These are phyloP conservation scores for Gloeopeniophorella convolvens DNA, from an alignment of 768 basidiomycete genomes.

Conservation along the genomic window DNA sequence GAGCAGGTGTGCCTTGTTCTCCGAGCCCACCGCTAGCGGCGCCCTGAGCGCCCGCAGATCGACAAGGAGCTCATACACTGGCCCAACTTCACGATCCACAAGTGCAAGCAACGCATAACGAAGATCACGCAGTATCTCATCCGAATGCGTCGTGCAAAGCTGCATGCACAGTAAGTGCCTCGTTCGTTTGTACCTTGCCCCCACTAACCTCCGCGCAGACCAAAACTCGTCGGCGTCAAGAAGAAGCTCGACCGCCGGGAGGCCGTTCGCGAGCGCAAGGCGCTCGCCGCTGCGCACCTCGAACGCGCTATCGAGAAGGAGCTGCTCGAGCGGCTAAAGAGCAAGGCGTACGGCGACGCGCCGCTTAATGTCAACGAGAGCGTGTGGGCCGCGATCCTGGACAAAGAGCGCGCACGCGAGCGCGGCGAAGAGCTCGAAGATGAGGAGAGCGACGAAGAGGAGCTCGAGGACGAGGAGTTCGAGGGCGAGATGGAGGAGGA, in stretches of 20 bases:
- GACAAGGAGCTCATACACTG: slow-evolving; percentile 95
- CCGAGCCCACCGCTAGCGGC: not conserved
- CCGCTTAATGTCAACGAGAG: slow-evolving; percentile 97
- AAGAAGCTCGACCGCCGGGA: slow-evolving; percentile 96
- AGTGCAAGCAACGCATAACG: slow-evolving; percentile 98
- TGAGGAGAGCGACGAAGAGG: slow-evolving; percentile 33
- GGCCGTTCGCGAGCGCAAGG: slow-evolving; percentile 89
- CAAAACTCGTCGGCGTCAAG: slow-evolving; percentile 91
- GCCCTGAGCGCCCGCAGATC: slow-evolving; percentile 48
- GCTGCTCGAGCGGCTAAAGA: slow-evolving; percentile 89
- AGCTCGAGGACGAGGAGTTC: slow-evolving; percentile 41
- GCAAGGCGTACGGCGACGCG: slow-evolving; percentile 95
- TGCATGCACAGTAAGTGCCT: slow-evolving; percentile 71
- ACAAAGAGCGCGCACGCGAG: slow-evolving; percentile 58
- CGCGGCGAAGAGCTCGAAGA: slow-evolving; percentile 34
- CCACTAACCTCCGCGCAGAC: slow-evolving; percentile 39
- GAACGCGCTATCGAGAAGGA: slow-evolving; percentile 96
- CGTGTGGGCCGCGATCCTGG: slow-evolving; percentile 90
- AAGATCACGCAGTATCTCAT: slow-evolving; percentile 99
- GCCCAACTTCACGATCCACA: slow-evolving; percentile 96
- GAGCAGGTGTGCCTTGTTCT: slow-evolving; percentile 62
- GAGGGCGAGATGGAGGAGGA: slow-evolving; percentile 46
- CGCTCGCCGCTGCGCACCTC: slow-evolving; percentile 89
- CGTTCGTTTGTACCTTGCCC: not conserved
- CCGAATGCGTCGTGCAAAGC: slow-evolving; percentile 89